These are phyloP conservation scores for Botryotinia calthae DNA, from an alignment of 2,329 filamentous ascomycete species.

Conservation along the genomic window DNA sequence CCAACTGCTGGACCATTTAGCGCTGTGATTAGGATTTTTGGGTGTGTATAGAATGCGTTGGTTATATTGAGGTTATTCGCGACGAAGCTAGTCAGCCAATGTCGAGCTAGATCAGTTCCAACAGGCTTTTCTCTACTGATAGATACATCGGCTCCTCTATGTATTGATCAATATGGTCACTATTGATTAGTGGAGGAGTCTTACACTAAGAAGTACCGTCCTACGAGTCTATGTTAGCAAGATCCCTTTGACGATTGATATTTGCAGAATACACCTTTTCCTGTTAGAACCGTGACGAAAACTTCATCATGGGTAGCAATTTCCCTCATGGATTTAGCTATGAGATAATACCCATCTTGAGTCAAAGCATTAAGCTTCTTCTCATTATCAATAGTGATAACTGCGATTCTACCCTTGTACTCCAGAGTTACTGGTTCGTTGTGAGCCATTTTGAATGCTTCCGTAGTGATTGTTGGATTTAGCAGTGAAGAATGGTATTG, in stretches of 20 bases:
- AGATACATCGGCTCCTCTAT: constrained; percentile 76
- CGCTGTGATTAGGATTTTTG: constrained; percentile 87
- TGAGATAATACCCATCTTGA: constrained; percentile 70
- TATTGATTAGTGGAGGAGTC: constrained; percentile 32
- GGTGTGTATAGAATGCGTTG: constrained; percentile 86
- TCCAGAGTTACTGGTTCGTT: constrained; percentile 44
- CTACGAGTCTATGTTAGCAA: constrained; percentile 24
- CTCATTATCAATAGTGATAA: constrained; percentile 81
- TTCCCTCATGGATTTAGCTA: constrained; percentile 71
- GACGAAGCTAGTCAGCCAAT: constrained; percentile 70
- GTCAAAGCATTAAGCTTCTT: constrained; percentile 85
- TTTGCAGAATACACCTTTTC: constrained; percentile 61
- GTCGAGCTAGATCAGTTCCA: constrained; percentile 43
- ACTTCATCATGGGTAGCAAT: constrained; percentile 77
- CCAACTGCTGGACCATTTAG: constrained; percentile 92
- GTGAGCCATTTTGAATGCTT: constrained; percentile 26
- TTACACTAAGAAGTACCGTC: constrained; percentile 82
- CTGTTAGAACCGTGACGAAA: constrained; percentile 79
- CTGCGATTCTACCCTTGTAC: constrained; percentile 68
- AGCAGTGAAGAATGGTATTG: background rate
- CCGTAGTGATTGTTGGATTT: background rate
- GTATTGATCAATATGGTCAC: constrained; percentile 22
- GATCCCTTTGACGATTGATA: constrained; percentile 17
- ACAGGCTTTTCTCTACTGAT: constrained; percentile 47
- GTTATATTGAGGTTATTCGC: constrained; percentile 87